Evolutionary conservation across 768 basidiomycete genomes (phyloP), one percentile per base, ranked within the genome.

Genomic region (Pholiota molesta): DNA sequence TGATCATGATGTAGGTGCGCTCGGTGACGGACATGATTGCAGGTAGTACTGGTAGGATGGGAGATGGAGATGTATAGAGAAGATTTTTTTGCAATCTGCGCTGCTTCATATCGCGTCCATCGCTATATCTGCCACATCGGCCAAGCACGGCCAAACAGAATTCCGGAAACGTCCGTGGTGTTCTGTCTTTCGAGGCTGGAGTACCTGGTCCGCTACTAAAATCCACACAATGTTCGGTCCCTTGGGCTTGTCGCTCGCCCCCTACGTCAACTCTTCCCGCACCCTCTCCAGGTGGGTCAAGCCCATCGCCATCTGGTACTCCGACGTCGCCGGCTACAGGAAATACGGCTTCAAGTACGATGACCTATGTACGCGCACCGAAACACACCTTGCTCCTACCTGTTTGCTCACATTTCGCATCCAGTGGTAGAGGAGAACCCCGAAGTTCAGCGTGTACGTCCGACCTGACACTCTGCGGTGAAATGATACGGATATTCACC

Each of bases 1-100:
- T 99, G 90, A 99, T 86, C 97, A 98, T 98, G 84, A 99, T 99
- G 83, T 97, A 98, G 78, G 96, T 97, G 78, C 94, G 94, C 76
- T 98, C 95, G 57, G 66, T 71, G 74, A 78, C 77, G 68, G 92
- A 89, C 90, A 91, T 91, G 74, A 68, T 76, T 65, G 72, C 55
- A 67, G 65, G 21, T 52, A 26, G 33, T n/a, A n/a, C n/a, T n/a
- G n/a, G n/a, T 52, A 26, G 47, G 23, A 40, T 19, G 52, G 35
- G 23, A 67, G 57, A 72, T 64, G 68, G 65, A 69, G 68, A 37
- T 14, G 14, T 37, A n/a, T n/a, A 37, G 69, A 68, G 67, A 73
- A 14, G 19, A n/a, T 49, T 49, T 23, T 21, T 49, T 21, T 49
- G 23, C n/a, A 26, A 49, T 49, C 47, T 49, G 47, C 47, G 47